A percentile compares a stretch with the other conserved stretches of the same genome.
These are phyloP conservation scores for Magnusiomyces fungicola DNA, from an alignment of 1,139 yeast species.

Conservation along the genomic window DNA sequence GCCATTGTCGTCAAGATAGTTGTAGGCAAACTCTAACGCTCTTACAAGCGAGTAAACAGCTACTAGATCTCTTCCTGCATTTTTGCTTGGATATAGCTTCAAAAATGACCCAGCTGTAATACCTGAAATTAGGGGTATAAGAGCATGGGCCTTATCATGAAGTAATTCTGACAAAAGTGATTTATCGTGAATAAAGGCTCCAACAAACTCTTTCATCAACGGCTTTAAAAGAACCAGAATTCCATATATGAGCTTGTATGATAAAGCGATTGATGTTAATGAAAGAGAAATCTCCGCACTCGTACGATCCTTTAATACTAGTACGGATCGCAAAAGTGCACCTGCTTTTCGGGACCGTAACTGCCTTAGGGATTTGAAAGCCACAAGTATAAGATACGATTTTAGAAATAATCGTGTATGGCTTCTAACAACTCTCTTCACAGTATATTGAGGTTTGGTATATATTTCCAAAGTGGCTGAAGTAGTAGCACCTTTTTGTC, in stretches of 20 bases:
- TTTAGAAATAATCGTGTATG: conserved; percentile 26
- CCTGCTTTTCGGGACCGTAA: conserved; percentile 12
- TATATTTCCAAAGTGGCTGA: neutral
- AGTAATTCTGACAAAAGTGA: conserved; percentile 13
- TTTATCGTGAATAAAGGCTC: conserved; percentile 5
- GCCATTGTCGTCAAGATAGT: conserved; percentile 33
- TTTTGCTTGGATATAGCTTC: conserved; percentile 24
- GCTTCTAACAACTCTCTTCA: neutral
- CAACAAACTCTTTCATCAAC: conserved; percentile 7
- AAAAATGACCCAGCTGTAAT: conserved; percentile 28
- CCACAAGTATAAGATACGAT: conserved; percentile 23
- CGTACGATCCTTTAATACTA: conserved; percentile 11
- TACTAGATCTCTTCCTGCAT: conserved; percentile 23
- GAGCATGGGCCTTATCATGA: conserved; percentile 16
- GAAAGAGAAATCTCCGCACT: conserved; percentile 25
- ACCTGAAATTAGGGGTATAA: conserved; percentile 27
- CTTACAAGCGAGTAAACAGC: conserved; percentile 33
- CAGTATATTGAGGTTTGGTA: neutral
- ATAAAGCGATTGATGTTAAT: conserved; percentile 24
- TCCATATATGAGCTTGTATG: conserved; percentile 24
- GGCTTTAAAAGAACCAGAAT: conserved; percentile 16
- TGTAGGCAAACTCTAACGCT: conserved; percentile 33
- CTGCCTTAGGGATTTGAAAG: conserved; percentile 18
- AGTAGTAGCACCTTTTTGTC: neutral
- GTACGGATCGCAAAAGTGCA: conserved; percentile 6